Evolutionary conservation across 2,329 filamentous ascomycete genomes (phyloP).

Genomic region (Exophiala viscosa): DNA sequence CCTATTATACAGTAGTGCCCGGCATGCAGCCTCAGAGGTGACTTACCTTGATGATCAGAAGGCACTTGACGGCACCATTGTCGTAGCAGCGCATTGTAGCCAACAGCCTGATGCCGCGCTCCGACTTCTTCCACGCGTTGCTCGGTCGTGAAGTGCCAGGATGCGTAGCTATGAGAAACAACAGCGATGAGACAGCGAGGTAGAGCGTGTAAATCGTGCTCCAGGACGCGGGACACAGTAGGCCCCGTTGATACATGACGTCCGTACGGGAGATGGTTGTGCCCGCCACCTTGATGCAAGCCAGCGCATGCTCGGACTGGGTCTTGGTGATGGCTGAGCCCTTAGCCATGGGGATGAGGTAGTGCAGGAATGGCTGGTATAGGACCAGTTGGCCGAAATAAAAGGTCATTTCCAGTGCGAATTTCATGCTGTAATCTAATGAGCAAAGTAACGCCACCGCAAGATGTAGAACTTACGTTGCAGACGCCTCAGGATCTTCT

Average conservation of each 20-base stretch:
- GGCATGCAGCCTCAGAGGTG: neutral
- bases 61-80: constrained; percentile 17
- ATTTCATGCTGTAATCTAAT: constrained; percentile 9
- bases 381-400: constrained; percentile 21
- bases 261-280: constrained; percentile 19
- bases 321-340: constrained; percentile 62
- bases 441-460: neutral
- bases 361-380: constrained; percentile 25
- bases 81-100: constrained; percentile 20
- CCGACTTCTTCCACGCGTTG: constrained; percentile 25
- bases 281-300: constrained; percentile 24
- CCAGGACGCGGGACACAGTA: constrained; percentile 17
- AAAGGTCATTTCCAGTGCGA: constrained; percentile 21
- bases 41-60: constrained; percentile 18
- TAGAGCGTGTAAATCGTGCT: constrained; percentile 23
- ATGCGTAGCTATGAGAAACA: constrained; percentile 26
- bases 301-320: constrained; percentile 39
- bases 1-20: too few relatives aligned
- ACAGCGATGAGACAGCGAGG: constrained; percentile 22
- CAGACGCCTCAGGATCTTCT: constrained; percentile 6
- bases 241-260: constrained; percentile 18
- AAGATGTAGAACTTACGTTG: constrained; percentile 1
- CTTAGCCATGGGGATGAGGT: constrained; percentile 55
- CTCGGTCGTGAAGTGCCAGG: constrained; percentile 26
- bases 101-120: constrained; percentile 20